Base-by-base conservation (phyloP, 129 eudicot genomes). In the Tanacetum coccineum region DNA sequence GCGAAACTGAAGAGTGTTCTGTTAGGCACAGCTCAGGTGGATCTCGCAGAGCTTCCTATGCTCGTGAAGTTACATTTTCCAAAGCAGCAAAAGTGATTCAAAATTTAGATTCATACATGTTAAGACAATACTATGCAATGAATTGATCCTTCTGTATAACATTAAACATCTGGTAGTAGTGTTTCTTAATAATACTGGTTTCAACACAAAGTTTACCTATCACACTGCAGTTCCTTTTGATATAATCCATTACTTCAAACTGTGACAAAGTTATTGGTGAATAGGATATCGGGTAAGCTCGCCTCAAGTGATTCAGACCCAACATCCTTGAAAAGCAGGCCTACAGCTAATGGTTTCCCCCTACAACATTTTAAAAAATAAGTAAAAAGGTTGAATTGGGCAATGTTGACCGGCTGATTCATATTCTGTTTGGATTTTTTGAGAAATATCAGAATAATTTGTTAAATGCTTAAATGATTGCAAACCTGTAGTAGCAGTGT, bases 11-110 rank as follows among this genome's bases (percentile, higher is more conserved):
- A 81, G 85, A 78, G 91, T 55, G 80, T 87, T 78, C 68, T 87
- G 68, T 70, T 85, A 80, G 98, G 98, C 45, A 91, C 85, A 81
- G 64, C 83, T 64, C 84, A 80, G 73, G 64, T 91, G 72, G 97
- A 87, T 59, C 91, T 91, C 17, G 70, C 78, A 53, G 98, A 92
- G 70, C 96, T 92, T 76, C 98, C 96, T 61, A 56, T 59, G 79
- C 55, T 92, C 74, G 76, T 92, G 66, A 88, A 92, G 78, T 79
- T 92, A 74, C 98, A 92, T 80, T 87, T 92, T 74, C 96, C 98
- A 0, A 85, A 83, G 78, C 64, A 19, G 56, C 76, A 81, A 71
- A 91, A 83, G 63, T 91, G 80, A 87, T 25, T 25, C 2, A 9
- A 14, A 59, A 15, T 25, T 15, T 11, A 66, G 59, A 17, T 50